Percentiles rank a stretch among this genome's conserved stretches.
Evolutionary conservation across 345 rosid genomes (phyloP).

Genomic region (Melastoma malabathricum): DNA sequence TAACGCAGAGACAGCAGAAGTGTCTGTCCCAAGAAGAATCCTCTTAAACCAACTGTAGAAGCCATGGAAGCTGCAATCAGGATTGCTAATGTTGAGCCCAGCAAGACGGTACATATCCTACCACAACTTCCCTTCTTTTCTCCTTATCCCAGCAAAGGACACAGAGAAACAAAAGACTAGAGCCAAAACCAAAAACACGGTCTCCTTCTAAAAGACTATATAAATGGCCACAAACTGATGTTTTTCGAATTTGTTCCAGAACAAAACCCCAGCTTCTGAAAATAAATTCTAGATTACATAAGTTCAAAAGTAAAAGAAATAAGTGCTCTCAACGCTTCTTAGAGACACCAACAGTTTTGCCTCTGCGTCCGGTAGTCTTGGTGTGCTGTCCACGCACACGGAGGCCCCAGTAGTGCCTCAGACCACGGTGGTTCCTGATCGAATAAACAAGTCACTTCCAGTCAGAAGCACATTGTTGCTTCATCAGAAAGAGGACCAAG

Average conservation of each 20-base stretch:
- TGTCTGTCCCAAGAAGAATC: constrained; percentile 12
- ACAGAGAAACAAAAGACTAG: background rate
- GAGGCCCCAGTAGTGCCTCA: constrained; percentile 98
- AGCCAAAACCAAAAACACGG: too few species aligned
- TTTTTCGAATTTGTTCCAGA: too few species aligned
- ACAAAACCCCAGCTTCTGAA: too few species aligned
- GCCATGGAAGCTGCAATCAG: constrained; percentile 12
- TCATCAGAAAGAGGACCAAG: background rate
- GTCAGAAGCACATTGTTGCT: too few species aligned
- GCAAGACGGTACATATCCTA: constrained; percentile 38
- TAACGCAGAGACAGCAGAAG: constrained; percentile 3
- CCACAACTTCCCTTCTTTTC: background rate
- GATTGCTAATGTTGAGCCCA: constrained; percentile 42
- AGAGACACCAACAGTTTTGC: constrained; percentile 93
- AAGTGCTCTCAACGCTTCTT: constrained; percentile 39
- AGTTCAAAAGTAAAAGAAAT: background rate
- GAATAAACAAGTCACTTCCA: background rate
- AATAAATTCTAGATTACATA: too few species aligned
- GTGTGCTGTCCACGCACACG: constrained; percentile 97
- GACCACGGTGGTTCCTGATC: constrained; percentile 84
- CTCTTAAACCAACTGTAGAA: constrained; percentile 12
- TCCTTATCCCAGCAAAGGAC: background rate
- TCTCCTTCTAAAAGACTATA: too few species aligned
- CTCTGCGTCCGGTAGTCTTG: constrained; percentile 92
- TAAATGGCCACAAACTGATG: too few species aligned